Base-by-base conservation (phyloP, 192 early-diverging fungal species). In the Lobosporangium transversale region DNA sequence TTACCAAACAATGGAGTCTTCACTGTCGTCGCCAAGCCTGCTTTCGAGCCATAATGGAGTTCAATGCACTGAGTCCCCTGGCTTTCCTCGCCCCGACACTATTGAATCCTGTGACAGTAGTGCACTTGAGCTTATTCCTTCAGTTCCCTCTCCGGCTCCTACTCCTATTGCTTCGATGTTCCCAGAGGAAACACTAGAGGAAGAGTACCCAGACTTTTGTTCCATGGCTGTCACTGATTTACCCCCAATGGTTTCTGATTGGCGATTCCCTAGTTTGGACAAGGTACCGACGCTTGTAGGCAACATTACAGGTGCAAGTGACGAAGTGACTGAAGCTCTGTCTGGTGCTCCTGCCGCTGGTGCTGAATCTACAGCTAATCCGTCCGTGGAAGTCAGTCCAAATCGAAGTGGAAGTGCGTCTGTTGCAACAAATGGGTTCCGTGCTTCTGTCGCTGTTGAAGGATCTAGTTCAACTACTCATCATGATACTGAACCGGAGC, bases 1-100 rank as follows among this genome's bases (percentile, higher is more conserved):
- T 14, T 40, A 10, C 37, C 60, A 23, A 3, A 62, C 48, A 20
- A 29, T 62, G 24, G 27, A 45, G 49, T 36, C 60, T 1, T 62
- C 60, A 14, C 27, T 35, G 14, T 40, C 37, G 14, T 40, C 37
- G 7, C 37, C 37, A 10, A 40, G 14, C 14, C 37, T 40, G 8
- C 37, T 40, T 10, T 7, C 37, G 14, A 14, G 37, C 7, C 37
- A 40, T 40, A n/a, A n/a, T n/a, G n/a, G n/a, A n/a, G n/a, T n/a
- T n/a, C n/a, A n/a, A n/a, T 40, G 14, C 37, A 40, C 37, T 40
- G 37, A 40, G 8, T 40, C 37, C 7, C 14, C 14, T 40, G 37
- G 37, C 14, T 40, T 10, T 14, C 37, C 14, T 40, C 37, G 37
- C 37, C 37, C 37, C 37, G 37, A 40, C n/a, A n/a, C n/a, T n/a